A percentile compares a stretch with the other conserved stretches of the same genome.
These are phyloP conservation scores for rapeseed (Brassica napus) DNA, from an alignment of 345 rosid species.

Conservation along the genomic window DNA sequence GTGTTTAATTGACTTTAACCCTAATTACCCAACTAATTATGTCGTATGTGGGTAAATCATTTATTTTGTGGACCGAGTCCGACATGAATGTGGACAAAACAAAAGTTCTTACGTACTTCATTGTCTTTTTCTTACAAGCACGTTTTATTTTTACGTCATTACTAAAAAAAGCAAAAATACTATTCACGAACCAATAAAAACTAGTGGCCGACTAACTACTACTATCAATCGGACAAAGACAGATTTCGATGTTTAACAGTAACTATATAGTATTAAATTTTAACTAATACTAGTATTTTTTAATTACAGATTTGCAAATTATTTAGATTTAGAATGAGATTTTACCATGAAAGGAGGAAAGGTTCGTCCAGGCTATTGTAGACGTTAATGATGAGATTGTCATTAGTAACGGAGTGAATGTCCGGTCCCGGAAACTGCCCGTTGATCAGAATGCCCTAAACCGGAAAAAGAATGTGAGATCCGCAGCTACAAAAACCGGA, in stretches of 20 bases:
- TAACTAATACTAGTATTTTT: not conserved
- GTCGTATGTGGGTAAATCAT: not conserved
- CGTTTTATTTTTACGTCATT: not conserved
- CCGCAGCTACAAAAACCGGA: not conserved
- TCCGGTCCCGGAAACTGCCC: constrained; percentile 69
- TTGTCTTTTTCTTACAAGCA: not conserved
- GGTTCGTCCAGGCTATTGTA: constrained; percentile 63
- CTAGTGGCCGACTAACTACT: not conserved
- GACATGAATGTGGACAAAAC: not conserved
- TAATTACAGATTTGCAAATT: not conserved
- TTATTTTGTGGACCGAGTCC: not conserved
- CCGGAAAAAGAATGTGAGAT: not conserved
- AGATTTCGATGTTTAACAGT: not conserved
- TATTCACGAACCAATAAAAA: not conserved
- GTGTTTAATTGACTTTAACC: not conserved
- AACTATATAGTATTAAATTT: not conserved
- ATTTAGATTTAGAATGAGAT: not conserved
- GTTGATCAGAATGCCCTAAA: constrained; percentile 36
- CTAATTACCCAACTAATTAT: not conserved
- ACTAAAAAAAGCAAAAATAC: not conserved
- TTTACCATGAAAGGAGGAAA: constrained; percentile 47
- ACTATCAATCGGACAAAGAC: not conserved
- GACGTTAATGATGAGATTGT: constrained; percentile 72
- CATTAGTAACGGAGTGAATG: constrained; percentile 63
- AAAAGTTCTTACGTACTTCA: not conserved